Percentiles rank a stretch among this genome's conserved stretches.
Conservation (phyloP, 129 eudicot species). For the Saposhnikovia divaricata region DNA sequence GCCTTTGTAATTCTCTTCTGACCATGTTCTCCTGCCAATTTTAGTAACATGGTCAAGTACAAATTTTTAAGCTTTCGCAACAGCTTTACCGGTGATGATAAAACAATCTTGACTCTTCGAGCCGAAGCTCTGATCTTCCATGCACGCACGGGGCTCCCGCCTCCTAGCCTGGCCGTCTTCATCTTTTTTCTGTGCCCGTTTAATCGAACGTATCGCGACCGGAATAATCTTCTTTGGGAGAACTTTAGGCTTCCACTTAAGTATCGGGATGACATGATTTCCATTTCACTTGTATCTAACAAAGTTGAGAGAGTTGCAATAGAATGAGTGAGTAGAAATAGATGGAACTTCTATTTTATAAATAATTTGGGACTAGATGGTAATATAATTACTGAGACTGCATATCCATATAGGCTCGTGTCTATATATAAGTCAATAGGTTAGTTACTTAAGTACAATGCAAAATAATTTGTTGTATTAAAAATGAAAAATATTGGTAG, state of each 20-base stretch:
- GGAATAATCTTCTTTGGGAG: not conserved
- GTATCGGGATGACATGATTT: not conserved
- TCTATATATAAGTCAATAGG: too few species aligned
- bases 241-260: not conserved
- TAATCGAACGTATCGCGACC: slow-evolving; percentile 4
- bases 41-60: slow-evolving; percentile 48
- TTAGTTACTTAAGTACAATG: not conserved
- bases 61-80: slow-evolving; percentile 50
- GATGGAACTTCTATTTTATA: not conserved
- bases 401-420: not conserved
- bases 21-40: slow-evolving; percentile 23
- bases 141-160: slow-evolving; percentile 16
- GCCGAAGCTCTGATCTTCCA: slow-evolving; percentile 43
- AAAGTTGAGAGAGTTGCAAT: not conserved
- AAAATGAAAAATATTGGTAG: too few species aligned
- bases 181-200: slow-evolving; percentile 13
- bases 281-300: not conserved
- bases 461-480: not conserved
- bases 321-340: not conserved
- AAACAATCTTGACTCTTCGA: slow-evolving; percentile 23
- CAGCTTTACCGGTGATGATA: slow-evolving; percentile 35
- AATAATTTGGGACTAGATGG: not conserved
- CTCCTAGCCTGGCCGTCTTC: slow-evolving; percentile 31
- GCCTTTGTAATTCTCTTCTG: slow-evolving; percentile 26
- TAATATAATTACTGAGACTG: not conserved